These are phyloP conservation scores for Candida sanyaensis DNA, from an alignment of 1,139 yeast genomes.

Conservation along the genomic window DNA sequence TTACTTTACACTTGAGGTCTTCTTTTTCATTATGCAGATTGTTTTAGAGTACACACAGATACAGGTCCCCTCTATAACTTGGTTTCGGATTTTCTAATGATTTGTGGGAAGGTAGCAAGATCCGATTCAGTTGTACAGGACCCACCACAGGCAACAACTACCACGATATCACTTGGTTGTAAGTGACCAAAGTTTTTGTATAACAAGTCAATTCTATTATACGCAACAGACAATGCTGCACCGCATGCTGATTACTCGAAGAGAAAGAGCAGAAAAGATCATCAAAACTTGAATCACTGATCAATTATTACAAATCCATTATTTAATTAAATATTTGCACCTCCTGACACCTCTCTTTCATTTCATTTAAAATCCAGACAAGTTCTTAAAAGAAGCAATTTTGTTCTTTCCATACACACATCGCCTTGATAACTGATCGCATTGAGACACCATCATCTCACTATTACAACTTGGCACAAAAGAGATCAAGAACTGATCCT, in stretches of 20 bases:
- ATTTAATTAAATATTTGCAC: slow-evolving; percentile 32
- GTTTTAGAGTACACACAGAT: not conserved
- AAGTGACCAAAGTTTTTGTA: slow-evolving; percentile 32
- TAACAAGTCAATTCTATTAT: slow-evolving; percentile 37
- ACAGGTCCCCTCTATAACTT: slow-evolving; percentile 11
- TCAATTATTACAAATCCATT: not conserved
- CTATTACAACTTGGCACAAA: slow-evolving; percentile 9
- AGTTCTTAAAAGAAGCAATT: slow-evolving; percentile 49
- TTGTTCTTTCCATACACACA: slow-evolving; percentile 49
- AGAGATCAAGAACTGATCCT: slow-evolving; percentile 26
- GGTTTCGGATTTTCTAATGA: slow-evolving; percentile 14
- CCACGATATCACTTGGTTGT: slow-evolving; percentile 48
- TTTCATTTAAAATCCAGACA: slow-evolving; percentile 43
- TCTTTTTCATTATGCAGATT: too few species aligned
- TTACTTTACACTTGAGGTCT: too few species aligned
- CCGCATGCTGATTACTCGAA: slow-evolving; percentile 76
- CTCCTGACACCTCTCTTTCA: slow-evolving; percentile 61
- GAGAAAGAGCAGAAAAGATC: not conserved
- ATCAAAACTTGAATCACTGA: too few species aligned
- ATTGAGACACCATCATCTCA: slow-evolving; percentile 4
- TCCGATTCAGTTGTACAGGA: slow-evolving; percentile 37
- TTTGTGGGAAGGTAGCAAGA: slow-evolving; percentile 13
- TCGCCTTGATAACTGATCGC: slow-evolving; percentile 40
- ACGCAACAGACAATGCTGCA: slow-evolving; percentile 59
- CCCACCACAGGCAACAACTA: slow-evolving; percentile 70